Evolutionary conservation across 495 filamentous ascomycete genomes (phyloP), one percentile per base, ranked within the genome.

Genomic region (Apiosordaria backusii): DNA sequence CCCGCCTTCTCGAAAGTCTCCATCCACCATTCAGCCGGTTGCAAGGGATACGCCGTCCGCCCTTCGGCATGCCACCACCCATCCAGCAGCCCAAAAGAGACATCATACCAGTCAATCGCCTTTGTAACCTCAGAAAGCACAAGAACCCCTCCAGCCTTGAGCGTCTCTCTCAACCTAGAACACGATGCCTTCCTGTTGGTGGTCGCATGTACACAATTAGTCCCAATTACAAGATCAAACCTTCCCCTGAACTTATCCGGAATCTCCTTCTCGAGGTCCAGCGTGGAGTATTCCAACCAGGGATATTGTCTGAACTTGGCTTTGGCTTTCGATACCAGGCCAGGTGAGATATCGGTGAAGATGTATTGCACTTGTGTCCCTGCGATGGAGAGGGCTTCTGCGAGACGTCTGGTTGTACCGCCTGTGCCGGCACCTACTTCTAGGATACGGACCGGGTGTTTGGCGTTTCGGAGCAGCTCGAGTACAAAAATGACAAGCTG

Each of bases 371-470:
- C 2, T 72, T 69, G n/a, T 84, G 66, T 19, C 76, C 74, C 3
- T 73, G n/a, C 63, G 4, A 71, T 73, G 79, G 50, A 40, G 9
- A 63, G 61, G 24, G 53, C 24, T 4, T 62, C 40, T 19, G 58
- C 13, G 0, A 67, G 15, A 25, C 21, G 26, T 23, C 50, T 6
- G 1, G 85, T 86, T 4, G 82, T 76, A 19, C 77, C 80, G 10
- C 84, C 84, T 16, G 81, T 84, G 0, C 82, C 83, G 2, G 79
- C 80, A 4, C 85, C 84, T 29, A 87, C 76, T 63, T 87, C 84
- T 0, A 86, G 75, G 35, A 79, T 73, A 26, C 57, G 57, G 57
- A 59, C n/a, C n/a, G n/a, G n/a, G n/a, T n/a, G n/a, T n/a, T n/a
- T n/a, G n/a, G n/a, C n/a, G n/a, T n/a, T n/a, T n/a, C n/a, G n/a